Base-by-base conservation (phyloP, 202 grass and related monocot species). In the Zoysia matrella region DNA sequence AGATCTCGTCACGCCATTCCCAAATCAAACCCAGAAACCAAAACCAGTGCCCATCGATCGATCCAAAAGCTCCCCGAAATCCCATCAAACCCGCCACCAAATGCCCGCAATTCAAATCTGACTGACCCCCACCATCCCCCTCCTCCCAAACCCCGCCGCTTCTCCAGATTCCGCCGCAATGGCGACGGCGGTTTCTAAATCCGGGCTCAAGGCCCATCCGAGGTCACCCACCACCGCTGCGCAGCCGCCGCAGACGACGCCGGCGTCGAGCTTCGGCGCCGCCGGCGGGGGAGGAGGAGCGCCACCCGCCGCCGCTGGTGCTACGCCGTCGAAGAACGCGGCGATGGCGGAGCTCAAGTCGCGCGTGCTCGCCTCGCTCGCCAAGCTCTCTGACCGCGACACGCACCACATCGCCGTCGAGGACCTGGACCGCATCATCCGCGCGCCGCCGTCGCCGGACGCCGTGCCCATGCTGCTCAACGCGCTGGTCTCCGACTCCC, bases 301-400 rank as follows among this genome's bases (percentile, higher is more conserved):
- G 11, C 22, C 57, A 61, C 11, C 71, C 3, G 1, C 11, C 8
- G 40, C 46, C 4, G 7, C 9, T 1, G 80, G 45, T 4, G 78
- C 91, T 9, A 69, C 50, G 73, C 85, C 88, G 60, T 88, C 85
- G 74, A 90, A 90, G 80, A 88, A 95, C 84, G 85, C 94, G 43
- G 96, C 96, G 72, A 85, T 99, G 89, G 89, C 82, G 51, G 92
- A 99, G 87, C 89, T 99, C 87, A 99, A 98, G 82, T 92, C 96
- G 22, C 82, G 91, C 36, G 85, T 93, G 36, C 93, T 99, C 42
- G 60, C 90, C 6, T 75, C 96, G 12, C 87, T 98, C 8, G 70
- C 91, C 56, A 98, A 98, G 87, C 90, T 98, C 61, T 93, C 92
- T 73, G 90, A 98, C 85, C 92, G 92, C 55, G 95, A 98, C 82